Conservation (phyloP, 2,329 filamentous ascomycete genomes). For the Sporothrix schenckii region DNA sequence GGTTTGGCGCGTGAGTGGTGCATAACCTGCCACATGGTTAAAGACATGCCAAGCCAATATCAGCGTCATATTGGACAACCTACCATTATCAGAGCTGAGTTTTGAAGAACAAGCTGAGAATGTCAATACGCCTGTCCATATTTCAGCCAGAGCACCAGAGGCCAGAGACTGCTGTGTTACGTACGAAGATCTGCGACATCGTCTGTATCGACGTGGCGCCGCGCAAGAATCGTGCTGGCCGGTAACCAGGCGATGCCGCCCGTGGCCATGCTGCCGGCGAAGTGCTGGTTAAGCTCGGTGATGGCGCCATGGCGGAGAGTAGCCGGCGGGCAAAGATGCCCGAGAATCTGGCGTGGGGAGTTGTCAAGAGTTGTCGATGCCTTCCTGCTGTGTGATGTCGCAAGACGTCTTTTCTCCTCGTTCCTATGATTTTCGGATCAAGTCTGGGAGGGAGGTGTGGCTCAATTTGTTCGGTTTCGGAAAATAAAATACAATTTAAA, state of each 20-base stretch:
- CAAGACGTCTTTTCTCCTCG: neutral
- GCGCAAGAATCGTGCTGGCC: slow-evolving; percentile 6
- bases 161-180: neutral
- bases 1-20: slow-evolving; percentile 20
- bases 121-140: neutral
- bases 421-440: neutral
- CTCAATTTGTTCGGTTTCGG: neutral
- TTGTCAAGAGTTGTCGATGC: neutral
- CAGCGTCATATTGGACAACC: neutral
- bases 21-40: slow-evolving; percentile 19
- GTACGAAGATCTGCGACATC: slow-evolving; percentile 18
- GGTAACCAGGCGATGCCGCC: slow-evolving; percentile 6
- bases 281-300: neutral
- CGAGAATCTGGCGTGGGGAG: neutral
- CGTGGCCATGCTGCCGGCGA: neutral
- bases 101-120: slow-evolving; percentile 24
- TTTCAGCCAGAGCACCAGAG: too few relatives aligned
- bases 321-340: neutral
- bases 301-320: neutral
- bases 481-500: neutral
- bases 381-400: neutral
- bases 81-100: slow-evolving; percentile 26
- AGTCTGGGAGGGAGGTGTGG: neutral
- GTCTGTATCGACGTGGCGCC: slow-evolving; percentile 16
- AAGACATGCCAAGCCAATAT: slow-evolving; percentile 1